Evolutionary conservation across 805 yeast genomes (phyloP).

Genomic region (Candida saitoana): DNA sequence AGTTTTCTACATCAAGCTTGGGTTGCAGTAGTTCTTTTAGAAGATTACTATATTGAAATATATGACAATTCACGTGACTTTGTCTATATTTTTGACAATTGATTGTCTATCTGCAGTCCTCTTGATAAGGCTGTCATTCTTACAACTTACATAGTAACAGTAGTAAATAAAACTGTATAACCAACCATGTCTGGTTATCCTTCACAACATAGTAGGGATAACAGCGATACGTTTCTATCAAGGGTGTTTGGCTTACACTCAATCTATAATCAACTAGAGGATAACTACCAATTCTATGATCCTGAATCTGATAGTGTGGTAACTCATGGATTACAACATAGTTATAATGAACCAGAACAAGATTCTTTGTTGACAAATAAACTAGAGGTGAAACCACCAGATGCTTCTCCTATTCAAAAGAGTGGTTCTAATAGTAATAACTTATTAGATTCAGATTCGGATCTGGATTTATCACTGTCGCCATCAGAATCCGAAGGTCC

Average conservation of each 20-base stretch:
- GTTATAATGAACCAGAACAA: slow-evolving; percentile 2
- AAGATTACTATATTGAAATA: no score
- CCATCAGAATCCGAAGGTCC: slow-evolving; percentile 17
- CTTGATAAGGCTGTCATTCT: no score
- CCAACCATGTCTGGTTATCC: background rate
- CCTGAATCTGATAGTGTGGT: slow-evolving; percentile 23
- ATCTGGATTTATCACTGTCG: slow-evolving; percentile 29
- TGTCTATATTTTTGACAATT: no score
- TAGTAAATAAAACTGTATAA: background rate
- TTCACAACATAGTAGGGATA: background rate
- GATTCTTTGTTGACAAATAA: background rate
- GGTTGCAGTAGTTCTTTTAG: background rate
- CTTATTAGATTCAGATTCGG: slow-evolving; percentile 30
- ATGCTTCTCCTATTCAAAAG: background rate
- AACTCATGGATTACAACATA: slow-evolving; percentile 9
- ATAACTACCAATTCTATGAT: slow-evolving; percentile 37
- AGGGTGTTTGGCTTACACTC: slow-evolving; percentile 57
- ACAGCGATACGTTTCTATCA: slow-evolving; percentile 53
- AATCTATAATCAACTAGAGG: slow-evolving; percentile 37
- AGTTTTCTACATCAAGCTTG: no score
- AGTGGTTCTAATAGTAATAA: slow-evolving; percentile 11
- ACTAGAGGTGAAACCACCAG: background rate
- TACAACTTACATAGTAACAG: no score
- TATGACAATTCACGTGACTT: no score
- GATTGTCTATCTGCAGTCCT: no score